Percentiles rank a stretch among this genome's conserved stretches.
These are phyloP conservation scores for Fusarium siculi DNA, from an alignment of 2,329 filamentous ascomycete species.

Conservation along the genomic window DNA sequence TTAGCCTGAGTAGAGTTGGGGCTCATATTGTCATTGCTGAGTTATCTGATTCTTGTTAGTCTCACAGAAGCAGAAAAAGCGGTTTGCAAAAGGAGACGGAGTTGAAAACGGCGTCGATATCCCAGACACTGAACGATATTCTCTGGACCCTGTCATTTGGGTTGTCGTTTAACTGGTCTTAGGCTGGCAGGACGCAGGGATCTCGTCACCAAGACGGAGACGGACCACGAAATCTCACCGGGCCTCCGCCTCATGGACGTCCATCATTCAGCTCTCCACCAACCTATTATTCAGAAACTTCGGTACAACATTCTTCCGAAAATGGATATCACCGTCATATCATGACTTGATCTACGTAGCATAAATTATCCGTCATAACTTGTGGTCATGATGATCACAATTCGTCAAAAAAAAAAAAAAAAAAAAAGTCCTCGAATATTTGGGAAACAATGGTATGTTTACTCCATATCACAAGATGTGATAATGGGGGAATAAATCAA, in stretches of 20 bases:
- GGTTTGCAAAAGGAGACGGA: constrained; percentile 39
- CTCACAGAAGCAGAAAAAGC: constrained; percentile 14
- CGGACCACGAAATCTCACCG: constrained; percentile 46
- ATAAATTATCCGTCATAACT: neutral
- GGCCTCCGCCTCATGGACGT: constrained; percentile 39
- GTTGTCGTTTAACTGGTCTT: constrained; percentile 33
- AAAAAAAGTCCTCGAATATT: neutral
- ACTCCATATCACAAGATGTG: constrained; percentile 14
- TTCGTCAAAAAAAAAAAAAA: neutral
- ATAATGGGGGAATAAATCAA: constrained; percentile 29
- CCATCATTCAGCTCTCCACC: neutral
- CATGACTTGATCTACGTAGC: neutral
- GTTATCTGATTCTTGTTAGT: constrained; percentile 13
- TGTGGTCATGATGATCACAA: neutral
- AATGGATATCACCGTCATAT: neutral
- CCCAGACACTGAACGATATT: constrained; percentile 20
- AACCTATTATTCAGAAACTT: neutral
- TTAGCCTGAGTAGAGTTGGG: constrained; percentile 35
- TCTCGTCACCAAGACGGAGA: constrained; percentile 35
- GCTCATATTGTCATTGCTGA: constrained; percentile 38
- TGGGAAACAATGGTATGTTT: neutral
- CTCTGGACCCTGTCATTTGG: constrained; percentile 24
- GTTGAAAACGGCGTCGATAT: constrained; percentile 27
- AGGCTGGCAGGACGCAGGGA: constrained; percentile 26
- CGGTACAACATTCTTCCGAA: constrained; percentile 21